These are phyloP conservation scores for Starmerella bombi DNA, from an alignment of 805 yeast species.

Conservation along the genomic window DNA sequence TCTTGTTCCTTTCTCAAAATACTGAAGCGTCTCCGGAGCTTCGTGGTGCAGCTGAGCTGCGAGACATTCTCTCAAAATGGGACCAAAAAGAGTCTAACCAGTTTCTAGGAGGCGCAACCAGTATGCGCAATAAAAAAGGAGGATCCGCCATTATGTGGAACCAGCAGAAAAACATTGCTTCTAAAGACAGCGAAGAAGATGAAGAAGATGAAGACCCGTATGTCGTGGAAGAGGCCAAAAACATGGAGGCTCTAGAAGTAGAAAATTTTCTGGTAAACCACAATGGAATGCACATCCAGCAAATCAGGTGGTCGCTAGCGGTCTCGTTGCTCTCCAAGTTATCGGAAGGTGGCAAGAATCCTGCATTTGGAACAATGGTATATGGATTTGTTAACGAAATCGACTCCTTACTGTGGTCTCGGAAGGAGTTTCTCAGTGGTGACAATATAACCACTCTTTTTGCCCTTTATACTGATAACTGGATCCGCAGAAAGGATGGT, in stretches of 20 bases:
- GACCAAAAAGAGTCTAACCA: constrained; percentile 11
- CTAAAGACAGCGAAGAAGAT: not conserved
- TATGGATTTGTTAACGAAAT: constrained; percentile 6
- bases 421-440: constrained; percentile 5
- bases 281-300: constrained; percentile 11
- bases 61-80: constrained; percentile 13
- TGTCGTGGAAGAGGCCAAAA: not conserved
- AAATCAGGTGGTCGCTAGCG: constrained; percentile 10
- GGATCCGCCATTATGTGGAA: constrained; percentile 2
- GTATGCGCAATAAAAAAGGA: constrained; percentile 7
- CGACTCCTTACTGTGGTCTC: constrained; percentile 8
- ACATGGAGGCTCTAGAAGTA: constrained; percentile 1
- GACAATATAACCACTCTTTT: constrained; percentile 5
- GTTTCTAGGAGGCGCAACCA: constrained; percentile 12
- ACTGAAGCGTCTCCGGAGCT: constrained; percentile 4
- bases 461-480: constrained; percentile 13
- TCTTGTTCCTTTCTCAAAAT: constrained; percentile 7
- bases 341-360: not conserved
- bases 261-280: constrained; percentile 4
- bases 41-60: constrained; percentile 8
- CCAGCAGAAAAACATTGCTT: not conserved
- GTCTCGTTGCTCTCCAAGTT: constrained; percentile 2
- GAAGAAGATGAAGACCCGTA: constrained; percentile 1
- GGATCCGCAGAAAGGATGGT: constrained; percentile 2
- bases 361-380: constrained; percentile 3